Base-by-base conservation (phyloP, 495 filamentous ascomycete species). In the Podospora pseudocomata region DNA sequence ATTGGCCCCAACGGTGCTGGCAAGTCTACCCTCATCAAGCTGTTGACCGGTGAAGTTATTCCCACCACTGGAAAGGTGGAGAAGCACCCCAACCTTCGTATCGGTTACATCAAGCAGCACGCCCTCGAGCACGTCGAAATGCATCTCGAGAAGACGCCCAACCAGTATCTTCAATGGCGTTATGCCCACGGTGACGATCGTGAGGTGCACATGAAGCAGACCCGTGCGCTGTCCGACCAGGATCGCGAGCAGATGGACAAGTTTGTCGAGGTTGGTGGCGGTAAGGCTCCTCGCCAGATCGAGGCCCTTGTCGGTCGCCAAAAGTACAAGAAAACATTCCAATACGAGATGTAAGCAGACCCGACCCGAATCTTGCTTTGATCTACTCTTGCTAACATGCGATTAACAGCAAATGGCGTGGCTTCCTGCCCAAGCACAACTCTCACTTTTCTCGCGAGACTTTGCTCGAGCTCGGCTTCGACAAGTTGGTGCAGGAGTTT, bases 51-150 rank as follows among this genome's bases (percentile, higher is more conserved):
- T 72, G 96, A 98, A 79, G 87, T 88, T 23, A 89, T 97, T 69
- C 95, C 96, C 1, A 91, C 93, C 70, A 76, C 77, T 27, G 96
- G 96, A 60, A 92, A 88, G 79, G 94, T 99, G 7, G 93, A 98
- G 84, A 98, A 98, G 83, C 96, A 99, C 76, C 96, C 96, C 73
- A 98, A 98, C 76, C 80, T 99, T 63, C 96, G 96, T 84, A 97
- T 99, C 74, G 96, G 96, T 60, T 98, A 98, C 84, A 97, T 98
- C 85, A 97, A 97, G 83, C 96, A 99, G 81, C 96, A 98, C 77
- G 96, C 96, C 20, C 86, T 99, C 13, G 95, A 99, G 84, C 95
- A 98, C 86, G 94, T 99, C 13, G 94, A 98, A 81, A 96, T 97
- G 94, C 95, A 99, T 75, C 86, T 99, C 71, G 95, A 99, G 78